Base-by-base conservation (phyloP, 805 yeast genomes). In the Barnettozyma siamensis region DNA sequence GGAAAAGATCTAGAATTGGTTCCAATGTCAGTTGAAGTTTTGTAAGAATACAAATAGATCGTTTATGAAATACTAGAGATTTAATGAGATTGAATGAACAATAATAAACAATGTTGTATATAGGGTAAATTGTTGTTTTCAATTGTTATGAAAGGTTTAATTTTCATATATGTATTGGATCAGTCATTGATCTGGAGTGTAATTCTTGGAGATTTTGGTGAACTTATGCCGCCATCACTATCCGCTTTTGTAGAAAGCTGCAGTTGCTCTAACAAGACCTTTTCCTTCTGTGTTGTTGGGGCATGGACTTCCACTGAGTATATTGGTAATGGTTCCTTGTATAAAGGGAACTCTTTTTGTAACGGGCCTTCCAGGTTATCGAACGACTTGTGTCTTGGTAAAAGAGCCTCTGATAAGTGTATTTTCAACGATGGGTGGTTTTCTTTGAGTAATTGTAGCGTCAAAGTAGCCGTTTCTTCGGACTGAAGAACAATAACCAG, bases 401-500 rank as follows among this genome's bases (percentile, higher is more conserved):
- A 35, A 17, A 65, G 42, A 1, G 67, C 58, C 39, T 66, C 70
- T 7, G 64, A 59, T 9, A 65, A 39, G 38, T 57, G 64, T 18
- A 66, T 40, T 38, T 57, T 59, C 12, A 58, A 44, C 7, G 46
- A 44, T 7, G 53, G 45, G 35, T 58, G 44, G 4, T 35, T 23
- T 1, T 34, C 31, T 29, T 44, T 45, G 33, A 67, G 36, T 24
- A 36, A 44, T 2, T 48, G 34, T 43, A 41, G 57, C 3, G 64
- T 51, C 7, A 47, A 26, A 4, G 17, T 5, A 0, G 71, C 58
- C 3, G 53, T 41, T 5, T 33, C 40, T 32, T 58, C 62, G 30
- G 55, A 50, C 30, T 52, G 53, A n/a, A 66, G 44, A 4, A 64
- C 61, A 13, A 67, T 61, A 50, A 60, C 73, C 47, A 59, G 60